Percentiles rank a stretch among this genome's conserved stretches.
These are phyloP conservation scores for Eucalyptus tenuipes DNA, from an alignment of 345 rosid species.

Conservation along the genomic window DNA sequence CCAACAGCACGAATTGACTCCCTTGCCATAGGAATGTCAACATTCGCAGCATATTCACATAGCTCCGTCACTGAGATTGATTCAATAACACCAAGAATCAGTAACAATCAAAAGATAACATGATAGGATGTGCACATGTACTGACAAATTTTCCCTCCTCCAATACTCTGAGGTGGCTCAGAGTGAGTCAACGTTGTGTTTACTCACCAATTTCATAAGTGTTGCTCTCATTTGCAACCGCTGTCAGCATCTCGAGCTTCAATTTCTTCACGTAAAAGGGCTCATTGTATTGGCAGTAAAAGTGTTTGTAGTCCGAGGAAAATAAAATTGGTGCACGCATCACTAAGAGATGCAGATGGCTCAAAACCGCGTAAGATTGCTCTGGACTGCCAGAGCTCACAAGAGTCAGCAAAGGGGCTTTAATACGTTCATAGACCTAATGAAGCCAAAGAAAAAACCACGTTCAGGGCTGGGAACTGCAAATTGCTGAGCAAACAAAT, in stretches of 20 bases:
- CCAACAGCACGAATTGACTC: constrained; percentile 99
- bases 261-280: constrained; percentile 90
- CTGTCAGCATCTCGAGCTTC: constrained; percentile 99
- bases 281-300: constrained; percentile 97
- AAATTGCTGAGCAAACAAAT: background rate
- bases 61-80: constrained; percentile 77
- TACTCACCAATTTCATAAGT: constrained; percentile 96
- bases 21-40: constrained; percentile 88
- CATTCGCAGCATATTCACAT: constrained; percentile 99
- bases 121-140: background rate
- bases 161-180: background rate
- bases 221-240: constrained; percentile 94
- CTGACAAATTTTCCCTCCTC: background rate
- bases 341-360: constrained; percentile 95
- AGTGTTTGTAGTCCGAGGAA: constrained; percentile 87
- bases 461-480: background rate
- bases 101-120: background rate
- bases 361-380: constrained; percentile 91
- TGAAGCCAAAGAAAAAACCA: constrained; percentile 2
- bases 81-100: constrained; percentile 1
- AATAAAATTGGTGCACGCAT: constrained; percentile 94
- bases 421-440: constrained; percentile 95
- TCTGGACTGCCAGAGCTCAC: constrained; percentile 99
- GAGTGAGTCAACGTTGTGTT: background rate
- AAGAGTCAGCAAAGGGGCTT: constrained; percentile 91